These are phyloP conservation scores for Zygnema cylindricum DNA, from an alignment of 139 green algal genomes.

Conservation along the genomic window DNA sequence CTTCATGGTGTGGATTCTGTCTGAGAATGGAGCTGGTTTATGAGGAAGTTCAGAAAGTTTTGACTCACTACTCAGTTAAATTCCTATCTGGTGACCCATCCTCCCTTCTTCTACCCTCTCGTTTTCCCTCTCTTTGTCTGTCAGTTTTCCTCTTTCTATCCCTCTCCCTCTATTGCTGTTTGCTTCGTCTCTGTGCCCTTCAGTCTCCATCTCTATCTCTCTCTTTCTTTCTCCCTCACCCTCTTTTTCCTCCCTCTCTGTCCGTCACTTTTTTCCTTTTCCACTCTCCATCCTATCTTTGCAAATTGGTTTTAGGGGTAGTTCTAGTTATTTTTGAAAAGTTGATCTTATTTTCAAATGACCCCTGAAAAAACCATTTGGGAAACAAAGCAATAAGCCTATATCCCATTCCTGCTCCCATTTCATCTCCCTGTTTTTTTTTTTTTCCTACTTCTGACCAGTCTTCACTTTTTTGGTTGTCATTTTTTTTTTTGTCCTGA, in stretches of 20 bases:
- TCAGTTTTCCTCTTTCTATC: neutral
- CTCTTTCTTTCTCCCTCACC: too few relatives aligned
- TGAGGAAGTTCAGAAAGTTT: neutral
- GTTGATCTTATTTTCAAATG: too few relatives aligned
- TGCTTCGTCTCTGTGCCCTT: neutral
- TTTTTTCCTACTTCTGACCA: too few relatives aligned
- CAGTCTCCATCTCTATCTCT: too few relatives aligned
- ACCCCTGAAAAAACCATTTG: too few relatives aligned
- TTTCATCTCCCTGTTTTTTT: too few relatives aligned
- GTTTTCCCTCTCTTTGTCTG: neutral
- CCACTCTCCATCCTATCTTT: neutral
- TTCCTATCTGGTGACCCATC: constrained; percentile 6
- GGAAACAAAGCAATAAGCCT: too few relatives aligned
- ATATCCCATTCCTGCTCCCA: too few relatives aligned
- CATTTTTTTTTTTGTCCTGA: too few relatives aligned
- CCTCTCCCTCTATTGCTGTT: neutral
- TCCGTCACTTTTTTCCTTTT: neutral
- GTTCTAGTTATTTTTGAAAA: too few relatives aligned
- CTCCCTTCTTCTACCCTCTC: neutral
- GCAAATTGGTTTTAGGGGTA: neutral
- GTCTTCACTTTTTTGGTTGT: too few relatives aligned
- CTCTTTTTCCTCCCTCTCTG: too few relatives aligned
- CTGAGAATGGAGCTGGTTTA: constrained; percentile 16
- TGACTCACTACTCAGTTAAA: neutral
- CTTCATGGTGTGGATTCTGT: constrained; percentile 10